phyloP scores from a whole-genome alignment of 495 filamentous ascomycete species.

The Penicillium diatomitis region DNA sequence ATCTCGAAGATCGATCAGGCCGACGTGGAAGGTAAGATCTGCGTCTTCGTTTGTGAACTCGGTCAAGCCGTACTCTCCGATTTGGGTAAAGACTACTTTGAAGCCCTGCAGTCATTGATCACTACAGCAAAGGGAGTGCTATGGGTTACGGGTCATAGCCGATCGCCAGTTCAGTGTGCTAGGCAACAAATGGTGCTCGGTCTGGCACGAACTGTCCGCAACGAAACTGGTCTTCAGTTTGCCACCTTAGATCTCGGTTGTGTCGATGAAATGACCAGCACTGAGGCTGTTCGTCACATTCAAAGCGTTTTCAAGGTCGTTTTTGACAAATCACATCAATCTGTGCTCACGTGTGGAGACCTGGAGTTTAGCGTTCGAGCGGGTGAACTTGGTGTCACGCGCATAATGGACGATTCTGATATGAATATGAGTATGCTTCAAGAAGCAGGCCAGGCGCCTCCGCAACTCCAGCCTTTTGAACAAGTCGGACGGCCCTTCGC shows the following conservation, averaged over 20 bases:
- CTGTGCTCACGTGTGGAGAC: constrained; percentile 12
- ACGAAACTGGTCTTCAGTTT: constrained; percentile 22
- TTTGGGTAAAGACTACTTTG: constrained; percentile 13
- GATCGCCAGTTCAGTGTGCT: constrained; percentile 7
- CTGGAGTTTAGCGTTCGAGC: constrained; percentile 22
- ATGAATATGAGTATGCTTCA: constrained; percentile 20
- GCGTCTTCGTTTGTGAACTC: constrained; percentile 24
- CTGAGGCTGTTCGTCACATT: constrained; percentile 10
- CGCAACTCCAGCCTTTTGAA: constrained; percentile 17
- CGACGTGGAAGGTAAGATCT: constrained; percentile 21
- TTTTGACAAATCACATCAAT: constrained; percentile 12
- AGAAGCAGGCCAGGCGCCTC: constrained; percentile 10
- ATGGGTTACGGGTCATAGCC: constrained; percentile 18
- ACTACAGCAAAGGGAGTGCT: constrained; percentile 17
- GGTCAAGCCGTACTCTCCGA: constrained; percentile 15
- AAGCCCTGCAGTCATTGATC: constrained; percentile 16
- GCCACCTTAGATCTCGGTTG: constrained; percentile 21
- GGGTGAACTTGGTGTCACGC: constrained; percentile 19
- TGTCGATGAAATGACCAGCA: constrained; percentile 6
- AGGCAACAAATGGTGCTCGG: constrained; percentile 22
- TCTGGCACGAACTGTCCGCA: constrained; percentile 24
- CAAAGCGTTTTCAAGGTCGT: constrained; percentile 17
- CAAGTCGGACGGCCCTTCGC: constrained; percentile 14
- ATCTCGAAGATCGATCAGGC: constrained; percentile 2
- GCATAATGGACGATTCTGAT: constrained; percentile 18